Percentiles rank a stretch among this genome's conserved stretches.
These are phyloP conservation scores for Alternaria rosae DNA, from an alignment of 2,329 filamentous ascomycete species.

Conservation along the genomic window DNA sequence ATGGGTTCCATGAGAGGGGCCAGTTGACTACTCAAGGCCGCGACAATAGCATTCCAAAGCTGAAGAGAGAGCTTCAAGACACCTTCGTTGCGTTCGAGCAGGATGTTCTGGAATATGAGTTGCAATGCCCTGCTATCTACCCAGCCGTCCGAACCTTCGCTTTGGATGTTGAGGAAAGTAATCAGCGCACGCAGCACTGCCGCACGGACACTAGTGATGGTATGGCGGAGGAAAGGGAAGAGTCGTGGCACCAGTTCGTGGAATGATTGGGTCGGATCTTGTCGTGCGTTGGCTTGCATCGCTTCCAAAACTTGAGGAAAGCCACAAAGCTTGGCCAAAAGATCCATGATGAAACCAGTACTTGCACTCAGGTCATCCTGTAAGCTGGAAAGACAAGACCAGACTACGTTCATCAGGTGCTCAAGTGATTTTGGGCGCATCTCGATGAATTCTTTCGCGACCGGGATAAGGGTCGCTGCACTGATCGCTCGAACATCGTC, in stretches of 20 bases:
- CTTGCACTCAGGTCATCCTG: constrained; percentile 96
- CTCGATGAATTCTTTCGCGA: constrained; percentile 91
- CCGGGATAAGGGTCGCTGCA: constrained; percentile 95
- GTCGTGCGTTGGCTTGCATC: constrained; percentile 85
- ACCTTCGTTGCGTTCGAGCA: constrained; percentile 87
- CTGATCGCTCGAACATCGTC: constrained; percentile 97
- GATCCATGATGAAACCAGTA: constrained; percentile 97
- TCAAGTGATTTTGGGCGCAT: constrained; percentile 81
- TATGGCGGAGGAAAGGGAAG: constrained; percentile 95
- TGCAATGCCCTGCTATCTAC: constrained; percentile 88
- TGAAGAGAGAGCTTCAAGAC: constrained; percentile 85
- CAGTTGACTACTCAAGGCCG: constrained; percentile 71
- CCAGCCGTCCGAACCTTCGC: constrained; percentile 83
- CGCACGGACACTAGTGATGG: constrained; percentile 92
- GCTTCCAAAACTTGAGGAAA: constrained; percentile 91
- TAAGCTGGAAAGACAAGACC: constrained; percentile 96
- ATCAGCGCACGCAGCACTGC: constrained; percentile 91
- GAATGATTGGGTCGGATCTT: constrained; percentile 88
- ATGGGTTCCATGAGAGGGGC: constrained; percentile 77
- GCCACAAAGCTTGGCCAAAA: constrained; percentile 92
- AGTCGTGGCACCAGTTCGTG: constrained; percentile 89
- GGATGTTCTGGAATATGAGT: constrained; percentile 90
- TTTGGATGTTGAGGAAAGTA: constrained; percentile 89
- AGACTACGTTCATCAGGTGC: constrained; percentile 89
- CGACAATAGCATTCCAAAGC: constrained; percentile 82